Base-by-base conservation (phyloP, 2,329 filamentous ascomycete genomes). In the Hypoxylon sp. region DNA sequence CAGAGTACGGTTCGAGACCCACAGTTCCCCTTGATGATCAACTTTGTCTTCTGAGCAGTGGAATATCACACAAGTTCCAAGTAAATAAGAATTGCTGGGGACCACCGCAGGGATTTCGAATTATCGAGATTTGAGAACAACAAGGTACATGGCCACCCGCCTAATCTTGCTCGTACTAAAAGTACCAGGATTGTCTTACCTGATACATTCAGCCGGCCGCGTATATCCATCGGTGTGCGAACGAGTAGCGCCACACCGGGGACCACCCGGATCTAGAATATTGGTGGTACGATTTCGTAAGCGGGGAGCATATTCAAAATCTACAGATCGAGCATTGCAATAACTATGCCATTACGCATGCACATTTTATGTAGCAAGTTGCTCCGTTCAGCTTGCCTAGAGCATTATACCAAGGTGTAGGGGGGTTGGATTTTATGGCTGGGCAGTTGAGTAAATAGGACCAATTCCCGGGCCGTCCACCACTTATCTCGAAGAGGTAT, bases 1-100 rank as follows among this genome's bases (percentile, higher is more conserved):
- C 19, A 50, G 29, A 8, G 9, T 43, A 43, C n/a, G 52, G 39
- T 21, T 47, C 3, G 41, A 46, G 41, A 27, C 41, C 27, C 41
- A 56, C 41, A 47, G 12, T 27, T 19, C 53, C 53, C 53, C 41
- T 56, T 34, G 41, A 37, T 37, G 37, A 47, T 45, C 19, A 45
- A 30, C 27, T 21, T n/a, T 29, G 34, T 51, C 11, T 34, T 52
- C 19, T 37, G 29, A 37, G 29, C 19, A 27, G 41, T 47, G 47
- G 27, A 43, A 56, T 56, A 19, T 56, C 41, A 27, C n/a, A 16
- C 7, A 32, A 27, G 41, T 27, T 25, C n/a, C n/a, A n/a, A n/a
- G 53, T 9, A 29, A 16, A 27, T 30, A 29, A 47, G 41, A 30
- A 19, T 47, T 16, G 12, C 25, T 43, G 27, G 30, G 25, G 52